phyloP scores from a whole-genome alignment of 2,329 filamentous ascomycete species.

The Exserohilum turcica region DNA sequence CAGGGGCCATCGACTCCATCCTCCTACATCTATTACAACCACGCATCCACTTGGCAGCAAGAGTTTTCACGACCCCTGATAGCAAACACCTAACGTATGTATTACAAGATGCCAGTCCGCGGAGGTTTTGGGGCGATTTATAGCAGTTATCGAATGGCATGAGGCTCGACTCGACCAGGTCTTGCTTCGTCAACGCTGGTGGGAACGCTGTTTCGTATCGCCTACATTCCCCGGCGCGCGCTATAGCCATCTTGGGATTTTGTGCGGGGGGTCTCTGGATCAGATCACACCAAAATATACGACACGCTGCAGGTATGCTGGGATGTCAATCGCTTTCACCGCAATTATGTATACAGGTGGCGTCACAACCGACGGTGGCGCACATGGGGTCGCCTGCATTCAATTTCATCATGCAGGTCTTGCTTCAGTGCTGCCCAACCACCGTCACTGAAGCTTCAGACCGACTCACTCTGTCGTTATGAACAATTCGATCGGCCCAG shows the following conservation, averaged over 20 bases:
- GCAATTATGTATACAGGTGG: conserved; percentile 9
- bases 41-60: conserved; percentile 1
- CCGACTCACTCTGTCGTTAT: neutral
- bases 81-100: conserved; percentile 10
- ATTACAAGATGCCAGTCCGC: conserved; percentile 6
- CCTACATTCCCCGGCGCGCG: conserved; percentile 16
- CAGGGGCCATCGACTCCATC: neutral
- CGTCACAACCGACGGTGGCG: neutral
- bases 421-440: neutral
- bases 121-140: neutral
- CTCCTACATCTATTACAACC: conserved; percentile 5
- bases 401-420: neutral
- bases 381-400: neutral
- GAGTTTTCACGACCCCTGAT: conserved; percentile 2
- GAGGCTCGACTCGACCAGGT: neutral
- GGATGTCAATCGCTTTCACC: neutral
- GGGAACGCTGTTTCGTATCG: neutral
- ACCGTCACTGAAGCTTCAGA: neutral
- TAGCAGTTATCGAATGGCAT: conserved; percentile 14
- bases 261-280: neutral
- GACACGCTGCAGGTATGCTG: conserved; percentile 4
- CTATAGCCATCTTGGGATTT: neutral
- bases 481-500: neutral
- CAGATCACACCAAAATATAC: conserved; percentile 7
- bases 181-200: conserved; percentile 7